These are phyloP conservation scores for Plasmodium reichenowi DNA, from an alignment of 169 alveolate species.

Conservation along the genomic window DNA sequence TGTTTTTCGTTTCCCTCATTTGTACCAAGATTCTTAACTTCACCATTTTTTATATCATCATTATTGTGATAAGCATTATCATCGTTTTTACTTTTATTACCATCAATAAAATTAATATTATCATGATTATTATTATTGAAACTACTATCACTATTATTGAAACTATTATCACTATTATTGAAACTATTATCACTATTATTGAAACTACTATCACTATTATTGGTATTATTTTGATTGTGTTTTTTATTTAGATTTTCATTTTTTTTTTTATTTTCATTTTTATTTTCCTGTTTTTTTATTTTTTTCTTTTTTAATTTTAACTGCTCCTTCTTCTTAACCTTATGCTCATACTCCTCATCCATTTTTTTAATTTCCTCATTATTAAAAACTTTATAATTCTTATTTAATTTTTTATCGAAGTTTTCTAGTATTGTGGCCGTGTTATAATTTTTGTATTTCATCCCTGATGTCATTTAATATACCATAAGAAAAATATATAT, in stretches of 20 bases:
- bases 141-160: too few relatives aligned
- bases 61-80: too few relatives aligned
- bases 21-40: not conserved
- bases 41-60: not conserved
- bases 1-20: not conserved
- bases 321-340: conserved; percentile 24
- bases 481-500: not conserved
- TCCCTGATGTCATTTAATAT: not conserved
- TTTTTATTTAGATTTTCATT: not conserved
- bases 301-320: conserved; percentile 5
- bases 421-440: conserved; percentile 25
- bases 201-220: too few relatives aligned
- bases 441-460: conserved; percentile 31
- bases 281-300: not conserved
- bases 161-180: too few relatives aligned
- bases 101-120: not conserved
- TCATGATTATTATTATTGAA: not conserved
- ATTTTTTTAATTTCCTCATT: conserved; percentile 30
- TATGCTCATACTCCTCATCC: conserved; percentile 71
- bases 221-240: not conserved
- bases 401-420: conserved; percentile 54
- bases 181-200: too few relatives aligned
- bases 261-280: not conserved
- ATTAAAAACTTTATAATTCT: conserved; percentile 49
- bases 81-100: not conserved